These are phyloP conservation scores for Collybiopsis confluens DNA, from an alignment of 768 basidiomycete genomes.

Conservation along the genomic window DNA sequence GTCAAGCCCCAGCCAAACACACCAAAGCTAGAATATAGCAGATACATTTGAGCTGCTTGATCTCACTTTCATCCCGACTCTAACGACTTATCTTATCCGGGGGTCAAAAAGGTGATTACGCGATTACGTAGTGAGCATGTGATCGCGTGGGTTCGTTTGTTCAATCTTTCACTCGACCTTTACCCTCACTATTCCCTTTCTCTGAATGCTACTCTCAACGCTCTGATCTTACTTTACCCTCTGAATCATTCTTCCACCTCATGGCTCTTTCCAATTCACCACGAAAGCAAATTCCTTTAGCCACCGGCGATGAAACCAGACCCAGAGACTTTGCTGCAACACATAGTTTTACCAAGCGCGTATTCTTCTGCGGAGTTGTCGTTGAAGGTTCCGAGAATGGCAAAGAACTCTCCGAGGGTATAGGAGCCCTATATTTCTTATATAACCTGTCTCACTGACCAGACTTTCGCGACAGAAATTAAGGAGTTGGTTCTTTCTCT, in stretches of 20 bases:
- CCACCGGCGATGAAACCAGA: conserved; percentile 60
- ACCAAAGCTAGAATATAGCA: too few species aligned
- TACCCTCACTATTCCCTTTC: background rate
- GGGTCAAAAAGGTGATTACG: background rate
- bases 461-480: conserved; percentile 46
- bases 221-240: background rate
- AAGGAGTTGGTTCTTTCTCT: conserved; percentile 76
- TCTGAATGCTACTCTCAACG: background rate
- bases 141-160: conserved; percentile 5
- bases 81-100: too few species aligned
- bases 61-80: too few species aligned
- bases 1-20: too few species aligned
- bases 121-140: background rate
- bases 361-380: conserved; percentile 87
- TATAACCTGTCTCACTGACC: conserved; percentile 10
- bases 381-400: conserved; percentile 80
- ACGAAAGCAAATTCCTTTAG: conserved; percentile 68
- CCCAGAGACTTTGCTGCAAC: conserved; percentile 34
- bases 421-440: conserved; percentile 12
- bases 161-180: background rate
- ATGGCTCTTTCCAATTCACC: conserved; percentile 73
- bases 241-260: background rate
- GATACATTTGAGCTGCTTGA: too few species aligned
- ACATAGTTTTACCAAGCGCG: conserved; percentile 62
- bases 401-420: conserved; percentile 64